Base-by-base conservation (phyloP, 177 flowering plant genomes). In the Vitis hybrid region DNA sequence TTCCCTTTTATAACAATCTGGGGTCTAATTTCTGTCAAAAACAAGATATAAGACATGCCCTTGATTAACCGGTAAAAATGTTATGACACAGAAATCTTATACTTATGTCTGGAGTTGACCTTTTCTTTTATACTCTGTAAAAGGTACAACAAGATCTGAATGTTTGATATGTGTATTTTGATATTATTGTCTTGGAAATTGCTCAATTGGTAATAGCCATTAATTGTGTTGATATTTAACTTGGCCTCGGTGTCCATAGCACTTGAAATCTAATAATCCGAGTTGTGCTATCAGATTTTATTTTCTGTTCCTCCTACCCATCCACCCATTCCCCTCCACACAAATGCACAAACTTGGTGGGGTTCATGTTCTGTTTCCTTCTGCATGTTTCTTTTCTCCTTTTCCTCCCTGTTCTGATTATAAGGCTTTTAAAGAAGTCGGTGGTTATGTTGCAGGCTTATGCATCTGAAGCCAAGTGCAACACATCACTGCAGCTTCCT, bases 381-480 rank as follows among this genome's bases (percentile, higher is more conserved):
- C 60, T 12, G 2, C 33, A 14, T 53, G 51, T 58, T 69, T 3
- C 59, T 50, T 54, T 54, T 54, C 66, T 50, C 13, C 17, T 51
- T 60, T 33, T 59, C 22, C n/a, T 4, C 7, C 20, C 44, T 64
- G 49, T 38, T 73, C 53, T 75, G 52, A 33, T 50, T 56, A n/a
- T 14, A 55, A 22, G 19, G 4, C 10, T 11, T 64, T 53, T 38
- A 50, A 22, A 44, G 15, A 57, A 14, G 70, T 63, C 20, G 49
- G 24, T 66, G 65, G 33, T 66, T 49, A 15, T 61, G 61, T 51
- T 82, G 82, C 90, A 96, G 99, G 99, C 98, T 70, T 92, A 84
- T 86, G 92, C 94, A 71, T 83, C 91, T 60, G 94, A 85, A 85
- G 91, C 92, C 73, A 85, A 75, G 73, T 58, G 76, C 68, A 88